A percentile compares a stretch with the other conserved stretches of the same genome.
Evolutionary conservation across 441 rosid genomes (phyloP).

Genomic region (Jatropha podagrica): DNA sequence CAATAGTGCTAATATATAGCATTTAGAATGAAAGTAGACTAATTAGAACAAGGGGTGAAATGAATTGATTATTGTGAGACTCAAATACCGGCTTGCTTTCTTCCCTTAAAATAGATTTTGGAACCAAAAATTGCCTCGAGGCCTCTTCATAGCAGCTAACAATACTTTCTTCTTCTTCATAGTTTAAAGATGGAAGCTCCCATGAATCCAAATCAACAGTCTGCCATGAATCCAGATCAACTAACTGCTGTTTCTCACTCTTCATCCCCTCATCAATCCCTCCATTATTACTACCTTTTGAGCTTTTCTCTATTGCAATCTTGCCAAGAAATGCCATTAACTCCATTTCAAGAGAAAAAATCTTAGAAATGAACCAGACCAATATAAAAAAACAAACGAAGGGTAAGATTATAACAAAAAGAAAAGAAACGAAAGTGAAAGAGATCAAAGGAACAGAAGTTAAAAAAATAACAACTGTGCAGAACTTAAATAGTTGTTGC

Average conservation of each 20-base stretch:
- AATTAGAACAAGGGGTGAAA: no score
- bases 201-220: background rate
- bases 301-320: background rate
- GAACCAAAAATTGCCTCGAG: slow-evolving; percentile 2
- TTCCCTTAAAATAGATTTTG: background rate
- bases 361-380: no score
- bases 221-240: background rate
- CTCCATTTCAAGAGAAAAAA: background rate
- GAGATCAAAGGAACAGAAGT: background rate
- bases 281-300: background rate
- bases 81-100: slow-evolving; percentile 8
- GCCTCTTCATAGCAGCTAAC: background rate
- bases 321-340: background rate
- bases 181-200: slow-evolving; percentile 18
- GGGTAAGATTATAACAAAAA: no score
- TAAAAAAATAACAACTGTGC: background rate
- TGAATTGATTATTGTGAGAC: no score
- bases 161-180: slow-evolving; percentile 4
- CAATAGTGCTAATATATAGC: no score
- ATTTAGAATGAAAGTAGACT: no score
- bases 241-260: slow-evolving; percentile 4
- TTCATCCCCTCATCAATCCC: background rate
- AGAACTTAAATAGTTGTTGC: background rate
- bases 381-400: no score
- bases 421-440: background rate